These are phyloP conservation scores for Corymbia calophylla DNA, from an alignment of 441 rosid genomes.

Conservation along the genomic window DNA sequence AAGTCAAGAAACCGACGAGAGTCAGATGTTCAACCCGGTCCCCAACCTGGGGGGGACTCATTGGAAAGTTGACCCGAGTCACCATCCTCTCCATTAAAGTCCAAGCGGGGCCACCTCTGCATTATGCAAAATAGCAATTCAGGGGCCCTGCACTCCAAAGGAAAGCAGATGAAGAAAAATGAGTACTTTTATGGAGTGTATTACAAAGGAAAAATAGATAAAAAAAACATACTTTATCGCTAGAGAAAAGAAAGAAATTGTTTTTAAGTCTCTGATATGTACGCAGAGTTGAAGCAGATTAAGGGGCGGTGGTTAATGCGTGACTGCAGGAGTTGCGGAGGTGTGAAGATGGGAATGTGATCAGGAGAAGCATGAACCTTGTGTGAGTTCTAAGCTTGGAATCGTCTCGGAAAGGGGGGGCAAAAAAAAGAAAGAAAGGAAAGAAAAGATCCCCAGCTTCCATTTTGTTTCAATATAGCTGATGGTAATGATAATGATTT, in stretches of 20 bases:
- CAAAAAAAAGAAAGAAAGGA: not conserved
- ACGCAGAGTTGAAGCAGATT: not conserved
- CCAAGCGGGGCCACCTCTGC: not conserved
- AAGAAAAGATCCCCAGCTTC: not conserved
- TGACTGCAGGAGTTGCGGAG: not conserved
- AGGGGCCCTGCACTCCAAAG: not conserved
- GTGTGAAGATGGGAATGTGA: not conserved
- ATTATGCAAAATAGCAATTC: not conserved
- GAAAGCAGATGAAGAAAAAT: not conserved
- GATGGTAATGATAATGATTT: not conserved
- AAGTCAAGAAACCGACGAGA: not conserved
- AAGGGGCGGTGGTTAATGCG: not conserved
- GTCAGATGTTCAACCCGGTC: not conserved
- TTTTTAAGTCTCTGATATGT: not conserved
- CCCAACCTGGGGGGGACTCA: not conserved
- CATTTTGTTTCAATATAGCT: not conserved
- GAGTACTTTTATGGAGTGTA: not conserved
- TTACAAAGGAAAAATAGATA: not conserved
- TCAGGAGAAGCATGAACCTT: not conserved
- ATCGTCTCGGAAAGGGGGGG: not conserved
- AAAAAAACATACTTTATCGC: not conserved
- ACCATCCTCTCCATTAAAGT: not conserved
- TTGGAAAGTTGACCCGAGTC: not conserved
- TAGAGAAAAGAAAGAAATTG: not conserved
- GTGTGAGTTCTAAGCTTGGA: not conserved